Evolutionary conservation across 2,329 filamentous ascomycete genomes (phyloP).

Genomic region (Lasiodiplodia gonubiensis): DNA sequence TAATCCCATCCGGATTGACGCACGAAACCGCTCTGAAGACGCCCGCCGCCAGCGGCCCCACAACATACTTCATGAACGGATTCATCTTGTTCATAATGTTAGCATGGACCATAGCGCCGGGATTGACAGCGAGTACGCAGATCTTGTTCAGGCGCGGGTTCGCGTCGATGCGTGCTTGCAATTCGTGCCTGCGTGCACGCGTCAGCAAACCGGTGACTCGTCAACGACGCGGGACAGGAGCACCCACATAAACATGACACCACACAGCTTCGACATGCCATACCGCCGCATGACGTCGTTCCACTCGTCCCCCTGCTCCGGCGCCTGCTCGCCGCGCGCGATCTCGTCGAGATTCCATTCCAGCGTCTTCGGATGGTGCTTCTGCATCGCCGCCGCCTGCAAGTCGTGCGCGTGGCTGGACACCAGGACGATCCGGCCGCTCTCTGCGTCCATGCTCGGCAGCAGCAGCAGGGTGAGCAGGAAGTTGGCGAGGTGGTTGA

Average conservation of each 20-base stretch:
- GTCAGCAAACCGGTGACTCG: background rate
- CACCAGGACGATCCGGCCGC: conserved; percentile 32
- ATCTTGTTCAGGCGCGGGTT: background rate
- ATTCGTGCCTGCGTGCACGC: background rate
- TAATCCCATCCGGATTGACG: conserved; percentile 1
- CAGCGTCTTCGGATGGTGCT: background rate
- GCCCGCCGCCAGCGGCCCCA: background rate
- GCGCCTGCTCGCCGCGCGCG: background rate
- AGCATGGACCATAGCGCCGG: conserved; percentile 8
- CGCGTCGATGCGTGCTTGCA: background rate
- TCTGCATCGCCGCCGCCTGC: background rate
- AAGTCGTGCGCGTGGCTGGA: conserved; percentile 29
- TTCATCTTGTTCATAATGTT: conserved; percentile 2
- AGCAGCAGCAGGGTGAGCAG: conserved; percentile 35
- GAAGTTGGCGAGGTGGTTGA: conserved; percentile 35
- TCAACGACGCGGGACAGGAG: background rate
- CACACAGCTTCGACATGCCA: conserved; percentile 12
- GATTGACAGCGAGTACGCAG: conserved; percentile 1
- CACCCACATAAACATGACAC: conserved; percentile 23
- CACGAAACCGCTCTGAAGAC: background rate
- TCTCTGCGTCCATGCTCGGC: conserved; percentile 34
- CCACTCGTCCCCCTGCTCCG: background rate
- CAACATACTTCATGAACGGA: background rate
- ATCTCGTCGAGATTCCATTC: conserved; percentile 8
- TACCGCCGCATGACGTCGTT: conserved; percentile 20